Conservation (phyloP, 2,329 filamentous ascomycete genomes). For the Sphaerulina musiva region DNA sequence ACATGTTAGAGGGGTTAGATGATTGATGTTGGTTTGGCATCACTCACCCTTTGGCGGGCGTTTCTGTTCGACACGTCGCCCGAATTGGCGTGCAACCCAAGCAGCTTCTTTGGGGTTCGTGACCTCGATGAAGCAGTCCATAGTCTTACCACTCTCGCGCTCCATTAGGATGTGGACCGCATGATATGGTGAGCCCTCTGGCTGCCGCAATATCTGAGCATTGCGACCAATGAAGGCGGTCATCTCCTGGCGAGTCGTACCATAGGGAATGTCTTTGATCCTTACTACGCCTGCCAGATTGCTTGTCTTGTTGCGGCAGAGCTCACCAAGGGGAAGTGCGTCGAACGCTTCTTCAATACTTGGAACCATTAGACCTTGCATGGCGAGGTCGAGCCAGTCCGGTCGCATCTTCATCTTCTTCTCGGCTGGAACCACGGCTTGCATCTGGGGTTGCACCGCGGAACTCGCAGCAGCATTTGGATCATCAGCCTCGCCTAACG, state of each 20-base stretch:
- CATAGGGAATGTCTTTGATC: conserved; percentile 45
- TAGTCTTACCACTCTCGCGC: conserved; percentile 51
- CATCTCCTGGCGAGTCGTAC: conserved; percentile 46
- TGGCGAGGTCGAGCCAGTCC: conserved; percentile 17
- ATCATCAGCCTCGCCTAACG: not conserved
- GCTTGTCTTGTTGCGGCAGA: conserved; percentile 33
- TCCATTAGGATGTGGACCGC: conserved; percentile 55
- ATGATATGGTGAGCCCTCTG: conserved; percentile 39
- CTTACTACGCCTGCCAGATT: conserved; percentile 26
- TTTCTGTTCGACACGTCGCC: conserved; percentile 33
- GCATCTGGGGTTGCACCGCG: not conserved
- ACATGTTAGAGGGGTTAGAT: not conserved
- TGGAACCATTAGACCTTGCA: conserved; percentile 22
- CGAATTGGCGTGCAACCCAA: conserved; percentile 35
- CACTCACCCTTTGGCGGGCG: conserved; percentile 33
- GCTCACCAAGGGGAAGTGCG: conserved; percentile 28
- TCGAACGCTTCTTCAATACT: conserved; percentile 25
- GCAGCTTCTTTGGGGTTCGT: conserved; percentile 35
- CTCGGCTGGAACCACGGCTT: conserved; percentile 1
- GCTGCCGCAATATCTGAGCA: conserved; percentile 42
- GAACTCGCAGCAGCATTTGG: not conserved
- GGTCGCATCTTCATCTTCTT: conserved; percentile 6
- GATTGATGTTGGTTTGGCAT: not conserved
- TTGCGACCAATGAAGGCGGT: conserved; percentile 43
- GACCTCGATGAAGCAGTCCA: conserved; percentile 49